A percentile compares a stretch with the other conserved stretches of the same genome.
These are phyloP conservation scores for Tuber microsphaerosporum DNA, from an alignment of 495 filamentous ascomycete genomes.

Conservation along the genomic window DNA sequence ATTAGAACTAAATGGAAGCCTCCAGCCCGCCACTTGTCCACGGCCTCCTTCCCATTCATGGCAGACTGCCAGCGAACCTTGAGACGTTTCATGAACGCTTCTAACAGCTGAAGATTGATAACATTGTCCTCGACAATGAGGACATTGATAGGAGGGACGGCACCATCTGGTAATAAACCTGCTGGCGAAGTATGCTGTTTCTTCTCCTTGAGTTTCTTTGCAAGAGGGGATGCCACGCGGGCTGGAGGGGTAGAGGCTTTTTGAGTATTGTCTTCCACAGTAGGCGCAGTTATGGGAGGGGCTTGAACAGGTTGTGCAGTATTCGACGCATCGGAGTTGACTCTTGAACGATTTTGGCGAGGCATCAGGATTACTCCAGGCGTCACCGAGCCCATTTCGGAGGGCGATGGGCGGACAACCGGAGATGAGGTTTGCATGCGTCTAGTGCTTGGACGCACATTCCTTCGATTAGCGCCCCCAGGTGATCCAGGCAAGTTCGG, in stretches of 20 bases:
- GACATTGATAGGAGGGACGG: conserved; percentile 93
- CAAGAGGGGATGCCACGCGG: conserved; percentile 55
- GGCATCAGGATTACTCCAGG: conserved; percentile 27
- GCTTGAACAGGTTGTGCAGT: conserved; percentile 43
- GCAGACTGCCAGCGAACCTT: conserved; percentile 98
- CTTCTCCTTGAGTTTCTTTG: conserved; percentile 50
- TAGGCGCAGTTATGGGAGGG: conserved; percentile 56
- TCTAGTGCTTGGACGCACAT: conserved; percentile 52
- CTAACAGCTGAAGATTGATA: conserved; percentile 86
- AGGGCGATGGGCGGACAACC: conserved; percentile 46
- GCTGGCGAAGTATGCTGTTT: conserved; percentile 53
- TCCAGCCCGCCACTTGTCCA: conserved; percentile 82
- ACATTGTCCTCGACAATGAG: conserved; percentile 98
- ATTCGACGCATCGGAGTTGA: conserved; percentile 37
- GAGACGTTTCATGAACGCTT: conserved; percentile 91
- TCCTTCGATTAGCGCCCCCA: conserved; percentile 52
- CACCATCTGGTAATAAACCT: conserved; percentile 59
- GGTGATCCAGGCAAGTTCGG: conserved; percentile 74
- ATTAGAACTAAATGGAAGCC: conserved; percentile 97
- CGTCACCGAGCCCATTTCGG: conserved; percentile 11
- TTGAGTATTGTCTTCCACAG: conserved; percentile 47
- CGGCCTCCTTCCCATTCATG: conserved; percentile 86
- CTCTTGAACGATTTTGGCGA: conserved; percentile 36
- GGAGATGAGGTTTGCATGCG: conserved; percentile 79
- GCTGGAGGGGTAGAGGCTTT: conserved; percentile 54